These are phyloP conservation scores for Aspergillus ellipticus DNA, from an alignment of 495 filamentous ascomycete genomes.

Conservation along the genomic window DNA sequence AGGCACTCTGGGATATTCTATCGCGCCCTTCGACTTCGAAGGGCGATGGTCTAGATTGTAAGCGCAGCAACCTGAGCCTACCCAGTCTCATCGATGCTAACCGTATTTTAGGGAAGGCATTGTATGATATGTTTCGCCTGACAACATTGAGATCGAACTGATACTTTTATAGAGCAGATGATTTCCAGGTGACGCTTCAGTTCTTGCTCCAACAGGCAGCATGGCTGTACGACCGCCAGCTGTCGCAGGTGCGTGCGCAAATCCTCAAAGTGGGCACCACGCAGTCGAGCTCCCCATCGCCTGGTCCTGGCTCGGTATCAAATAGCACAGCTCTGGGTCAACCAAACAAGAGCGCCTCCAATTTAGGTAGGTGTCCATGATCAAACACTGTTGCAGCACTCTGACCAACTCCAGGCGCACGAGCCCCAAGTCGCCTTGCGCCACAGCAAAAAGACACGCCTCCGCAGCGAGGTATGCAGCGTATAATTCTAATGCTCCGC, in stretches of 20 bases:
- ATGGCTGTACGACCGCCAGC: conserved; percentile 90
- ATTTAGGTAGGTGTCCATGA: conserved; percentile 41
- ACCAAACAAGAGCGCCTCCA: conserved; percentile 55
- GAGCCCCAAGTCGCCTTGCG: conserved; percentile 58
- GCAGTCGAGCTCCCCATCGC: conserved; percentile 44
- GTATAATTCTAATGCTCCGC: not conserved
- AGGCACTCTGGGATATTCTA: conserved; percentile 83
- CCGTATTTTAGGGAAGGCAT: conserved; percentile 63
- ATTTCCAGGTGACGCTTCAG: conserved; percentile 72
- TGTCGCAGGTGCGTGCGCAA: conserved; percentile 83
- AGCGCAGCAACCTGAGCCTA: conserved; percentile 16
- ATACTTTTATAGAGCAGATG: conserved; percentile 46
- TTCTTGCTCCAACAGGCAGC: conserved; percentile 92
- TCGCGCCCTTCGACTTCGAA: conserved; percentile 67
- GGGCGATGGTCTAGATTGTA: conserved; percentile 80
- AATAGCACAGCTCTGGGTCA: conserved; percentile 50
- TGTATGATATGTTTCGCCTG: conserved; percentile 51
- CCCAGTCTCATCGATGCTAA: not conserved
- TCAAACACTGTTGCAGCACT: not conserved
- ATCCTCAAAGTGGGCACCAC: conserved; percentile 70
- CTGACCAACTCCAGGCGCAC: conserved; percentile 37
- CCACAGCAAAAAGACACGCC: conserved; percentile 59
- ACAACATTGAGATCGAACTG: not conserved
- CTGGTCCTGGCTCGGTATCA: conserved; percentile 47
- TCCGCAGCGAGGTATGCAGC: conserved; percentile 37